A percentile compares a stretch with the other conserved stretches of the same genome.
Conservation (phyloP, 164 flowering plant genomes). For the Tetracentron sinense region DNA sequence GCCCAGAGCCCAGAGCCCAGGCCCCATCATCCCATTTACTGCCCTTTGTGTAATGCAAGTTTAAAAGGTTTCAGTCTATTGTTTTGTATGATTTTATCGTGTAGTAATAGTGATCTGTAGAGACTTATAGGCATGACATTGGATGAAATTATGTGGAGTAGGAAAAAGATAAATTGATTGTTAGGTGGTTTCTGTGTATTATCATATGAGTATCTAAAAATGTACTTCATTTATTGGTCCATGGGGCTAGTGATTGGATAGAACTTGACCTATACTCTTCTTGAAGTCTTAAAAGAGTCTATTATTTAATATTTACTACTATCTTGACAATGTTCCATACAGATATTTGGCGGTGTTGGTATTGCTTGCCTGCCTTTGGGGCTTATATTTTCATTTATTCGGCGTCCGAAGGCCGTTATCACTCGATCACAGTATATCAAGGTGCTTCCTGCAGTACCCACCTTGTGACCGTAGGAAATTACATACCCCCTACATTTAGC, state of each 20-base stretch:
- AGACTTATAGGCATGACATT: neutral
- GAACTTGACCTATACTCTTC: neutral
- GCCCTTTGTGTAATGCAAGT: no score
- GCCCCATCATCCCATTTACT: no score
- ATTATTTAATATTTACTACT: slow-evolving; percentile 35
- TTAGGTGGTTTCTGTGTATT: no score
- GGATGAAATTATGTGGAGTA: neutral
- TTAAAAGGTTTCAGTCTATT: neutral
- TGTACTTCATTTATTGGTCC: neutral
- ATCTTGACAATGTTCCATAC: no score
- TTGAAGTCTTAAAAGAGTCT: no score
- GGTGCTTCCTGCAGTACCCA: slow-evolving; percentile 35
- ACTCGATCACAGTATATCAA: slow-evolving; percentile 99
- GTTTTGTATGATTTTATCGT: neutral
- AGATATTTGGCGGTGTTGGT: slow-evolving; percentile 98
- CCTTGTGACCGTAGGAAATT: neutral
- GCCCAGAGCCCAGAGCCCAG: no score
- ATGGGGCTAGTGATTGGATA: neutral
- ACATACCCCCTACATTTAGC: neutral
- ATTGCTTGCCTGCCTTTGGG: slow-evolving; percentile 90
- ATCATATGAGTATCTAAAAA: no score
- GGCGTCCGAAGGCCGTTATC: slow-evolving; percentile 97
- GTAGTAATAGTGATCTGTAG: neutral
- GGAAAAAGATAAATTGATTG: neutral
- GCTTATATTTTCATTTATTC: slow-evolving; percentile 76